phyloP scores from a whole-genome alignment of 75 land plant genomes.

The Picea glauca region DNA sequence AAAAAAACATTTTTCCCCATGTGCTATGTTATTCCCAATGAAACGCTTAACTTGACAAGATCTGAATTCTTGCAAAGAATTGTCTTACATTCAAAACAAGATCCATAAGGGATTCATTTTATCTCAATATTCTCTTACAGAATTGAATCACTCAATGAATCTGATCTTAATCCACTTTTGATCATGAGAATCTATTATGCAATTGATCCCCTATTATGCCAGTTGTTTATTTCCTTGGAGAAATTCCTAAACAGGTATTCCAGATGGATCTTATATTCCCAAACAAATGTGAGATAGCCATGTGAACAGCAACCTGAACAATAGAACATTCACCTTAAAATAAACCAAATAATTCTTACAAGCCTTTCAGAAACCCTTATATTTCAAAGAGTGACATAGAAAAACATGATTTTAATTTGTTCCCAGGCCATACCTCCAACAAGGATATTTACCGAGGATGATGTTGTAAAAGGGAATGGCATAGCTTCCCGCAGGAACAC shows the following conservation, averaged over 20 bases:
- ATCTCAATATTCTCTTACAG: neutral
- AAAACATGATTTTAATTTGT: neutral
- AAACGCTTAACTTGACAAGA: neutral
- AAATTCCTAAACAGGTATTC: neutral
- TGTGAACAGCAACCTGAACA: neutral
- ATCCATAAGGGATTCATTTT: neutral
- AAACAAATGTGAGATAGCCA: neutral
- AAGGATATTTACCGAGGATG: neutral
- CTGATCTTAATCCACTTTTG: neutral
- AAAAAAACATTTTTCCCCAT: neutral
- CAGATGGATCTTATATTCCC: neutral
- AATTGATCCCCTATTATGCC: neutral
- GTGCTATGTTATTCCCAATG: neutral
- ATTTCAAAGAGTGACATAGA: neutral
- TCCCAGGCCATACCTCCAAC: conserved; percentile 1
- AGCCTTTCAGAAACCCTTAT: neutral
- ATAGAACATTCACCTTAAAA: neutral
- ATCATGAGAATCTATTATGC: no score
- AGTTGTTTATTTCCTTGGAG: neutral
- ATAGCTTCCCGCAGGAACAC: neutral
- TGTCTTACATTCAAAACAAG: neutral
- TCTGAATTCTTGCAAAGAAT: neutral
- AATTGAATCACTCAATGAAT: neutral
- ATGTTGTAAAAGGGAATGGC: neutral
- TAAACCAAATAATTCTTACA: neutral